These are phyloP conservation scores for Bremia lactucae DNA, from an alignment of 352 stramenopile genomes.

Conservation along the genomic window DNA sequence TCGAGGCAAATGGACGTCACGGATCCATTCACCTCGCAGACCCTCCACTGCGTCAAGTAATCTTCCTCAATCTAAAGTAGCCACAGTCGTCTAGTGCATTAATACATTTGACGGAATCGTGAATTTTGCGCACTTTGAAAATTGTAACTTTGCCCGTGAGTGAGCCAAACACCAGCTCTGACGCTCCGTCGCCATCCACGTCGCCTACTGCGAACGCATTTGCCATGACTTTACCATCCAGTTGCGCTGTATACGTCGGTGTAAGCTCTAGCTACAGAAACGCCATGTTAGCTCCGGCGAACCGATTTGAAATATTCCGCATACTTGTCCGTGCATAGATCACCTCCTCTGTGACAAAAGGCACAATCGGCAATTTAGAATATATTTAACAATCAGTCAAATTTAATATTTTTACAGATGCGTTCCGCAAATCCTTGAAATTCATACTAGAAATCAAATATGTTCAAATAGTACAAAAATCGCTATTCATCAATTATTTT, in stretches of 20 bases:
- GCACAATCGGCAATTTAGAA: no score
- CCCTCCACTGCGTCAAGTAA: slow-evolving; percentile 41
- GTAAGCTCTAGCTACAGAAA: slow-evolving; percentile 50
- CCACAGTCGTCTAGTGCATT: no score
- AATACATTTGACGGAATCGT: no score
- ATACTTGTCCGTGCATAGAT: slow-evolving; percentile 25
- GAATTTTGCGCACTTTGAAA: slow-evolving; percentile 51
- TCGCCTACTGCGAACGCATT: slow-evolving; percentile 60
- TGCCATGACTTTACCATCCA: slow-evolving; percentile 57
- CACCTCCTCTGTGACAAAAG: no score
- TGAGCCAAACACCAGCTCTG: slow-evolving; percentile 60
- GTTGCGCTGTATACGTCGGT: slow-evolving; percentile 41
- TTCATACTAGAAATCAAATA: no score
- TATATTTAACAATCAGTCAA: no score
- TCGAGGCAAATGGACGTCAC: slow-evolving; percentile 64
- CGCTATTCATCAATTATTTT: no score
- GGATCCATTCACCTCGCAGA: slow-evolving; percentile 51
- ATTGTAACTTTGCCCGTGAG: slow-evolving; percentile 48
- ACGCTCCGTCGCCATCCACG: slow-evolving; percentile 50
- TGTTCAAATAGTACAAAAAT: no score
- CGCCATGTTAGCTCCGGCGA: not conserved
- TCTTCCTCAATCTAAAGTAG: slow-evolving; percentile 32
- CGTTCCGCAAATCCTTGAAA: no score
- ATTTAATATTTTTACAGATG: no score
- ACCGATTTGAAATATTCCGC: not conserved